phyloP scores from a whole-genome alignment of 225 moss, liverwort and hornwort genomes.

The Bryoerythrophyllum caledonicum region DNA sequence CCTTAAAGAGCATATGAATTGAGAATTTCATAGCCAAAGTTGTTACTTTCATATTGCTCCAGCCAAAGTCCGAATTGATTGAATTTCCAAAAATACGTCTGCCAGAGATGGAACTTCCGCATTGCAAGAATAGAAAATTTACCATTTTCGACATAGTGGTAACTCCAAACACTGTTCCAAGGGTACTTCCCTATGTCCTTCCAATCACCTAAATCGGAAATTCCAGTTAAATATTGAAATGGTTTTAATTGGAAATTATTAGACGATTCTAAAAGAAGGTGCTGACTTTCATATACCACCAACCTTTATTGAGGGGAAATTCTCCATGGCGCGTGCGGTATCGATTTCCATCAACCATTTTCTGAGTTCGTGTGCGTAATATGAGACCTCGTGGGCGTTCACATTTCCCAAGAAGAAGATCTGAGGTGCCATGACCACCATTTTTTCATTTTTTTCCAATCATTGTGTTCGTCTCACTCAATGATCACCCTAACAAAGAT shows the following conservation, averaged over 20 bases:
- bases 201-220: not conserved
- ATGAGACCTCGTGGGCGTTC: constrained; percentile 11
- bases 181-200: not conserved
- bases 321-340: no score
- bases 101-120: not conserved
- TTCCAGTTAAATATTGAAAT: not conserved
- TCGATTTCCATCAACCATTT: constrained; percentile 5
- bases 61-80: not conserved
- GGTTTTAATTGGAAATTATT: not conserved
- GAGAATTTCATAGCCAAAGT: not conserved
- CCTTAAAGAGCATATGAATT: not conserved
- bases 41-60: not conserved
- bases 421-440: not conserved
- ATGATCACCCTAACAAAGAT: constrained; percentile 4
- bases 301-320: not conserved
- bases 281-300: not conserved
- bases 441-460: not conserved
- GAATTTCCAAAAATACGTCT: not conserved
- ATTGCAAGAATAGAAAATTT: not conserved
- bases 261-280: not conserved
- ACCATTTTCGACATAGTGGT: not conserved
- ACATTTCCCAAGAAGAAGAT: not conserved
- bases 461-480: not conserved
- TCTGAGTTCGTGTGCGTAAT: constrained; percentile 5
- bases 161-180: not conserved